These are phyloP conservation scores for Iberis pinnata DNA, from an alignment of 345 rosid species.

Conservation along the genomic window DNA sequence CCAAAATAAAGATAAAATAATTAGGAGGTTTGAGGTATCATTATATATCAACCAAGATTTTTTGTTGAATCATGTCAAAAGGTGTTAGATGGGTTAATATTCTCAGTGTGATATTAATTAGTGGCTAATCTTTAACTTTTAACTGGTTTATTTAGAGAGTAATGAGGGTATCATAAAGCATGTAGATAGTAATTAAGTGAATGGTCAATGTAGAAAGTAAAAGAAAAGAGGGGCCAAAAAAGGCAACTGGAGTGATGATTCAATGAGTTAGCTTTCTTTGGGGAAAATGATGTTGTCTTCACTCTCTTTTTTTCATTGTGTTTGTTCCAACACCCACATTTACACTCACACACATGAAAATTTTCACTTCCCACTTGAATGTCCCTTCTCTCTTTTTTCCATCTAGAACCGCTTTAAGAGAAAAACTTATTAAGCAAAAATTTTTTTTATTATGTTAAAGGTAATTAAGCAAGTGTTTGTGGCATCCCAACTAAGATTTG, in stretches of 20 bases:
- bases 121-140: not conserved
- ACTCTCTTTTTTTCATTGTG: conserved; percentile 19
- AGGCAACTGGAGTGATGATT: conserved; percentile 30
- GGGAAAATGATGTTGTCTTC: conserved; percentile 33
- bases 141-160: conserved; percentile 14
- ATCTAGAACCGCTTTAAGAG: too few relatives aligned
- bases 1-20: not conserved
- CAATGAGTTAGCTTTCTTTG: conserved; percentile 34
- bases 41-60: too few relatives aligned
- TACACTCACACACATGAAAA: conserved; percentile 28
- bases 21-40: not conserved
- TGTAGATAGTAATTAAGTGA: conserved; percentile 15
- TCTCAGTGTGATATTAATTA: not conserved
- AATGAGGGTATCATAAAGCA: conserved; percentile 24
- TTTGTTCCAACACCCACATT: conserved; percentile 32
- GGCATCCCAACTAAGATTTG: too few relatives aligned
- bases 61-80: conserved; percentile 7
- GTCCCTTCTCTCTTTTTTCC: too few relatives aligned
- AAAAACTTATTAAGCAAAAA: too few relatives aligned
- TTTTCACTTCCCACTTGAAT: too few relatives aligned
- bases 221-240: conserved; percentile 24
- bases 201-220: conserved; percentile 29
- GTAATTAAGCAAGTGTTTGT: too few relatives aligned
- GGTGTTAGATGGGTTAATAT: conserved; percentile 17
- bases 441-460: too few relatives aligned